Conservation (phyloP, 2,329 filamentous ascomycete genomes). For the Biscogniauxia sp. region DNA sequence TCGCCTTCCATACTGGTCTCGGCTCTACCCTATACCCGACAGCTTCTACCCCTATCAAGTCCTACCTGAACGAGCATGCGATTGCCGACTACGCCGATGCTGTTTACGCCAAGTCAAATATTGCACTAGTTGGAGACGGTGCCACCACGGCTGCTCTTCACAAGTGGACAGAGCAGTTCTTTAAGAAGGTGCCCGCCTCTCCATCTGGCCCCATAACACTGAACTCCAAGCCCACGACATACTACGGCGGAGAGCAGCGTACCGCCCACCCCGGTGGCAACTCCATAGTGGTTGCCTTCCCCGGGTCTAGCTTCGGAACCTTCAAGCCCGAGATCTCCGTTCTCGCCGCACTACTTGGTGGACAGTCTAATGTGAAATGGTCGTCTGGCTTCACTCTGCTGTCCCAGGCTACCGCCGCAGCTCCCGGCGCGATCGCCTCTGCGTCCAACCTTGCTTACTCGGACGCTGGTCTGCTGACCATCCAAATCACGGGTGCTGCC, state of each 20-base stretch:
- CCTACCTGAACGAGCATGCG: conserved; percentile 75
- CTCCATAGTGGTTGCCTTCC: conserved; percentile 87
- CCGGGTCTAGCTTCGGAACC: conserved; percentile 74
- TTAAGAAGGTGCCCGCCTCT: conserved; percentile 64
- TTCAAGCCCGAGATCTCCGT: conserved; percentile 91
- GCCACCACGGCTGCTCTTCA: conserved; percentile 71
- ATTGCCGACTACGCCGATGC: conserved; percentile 73
- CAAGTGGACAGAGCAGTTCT: conserved; percentile 94
- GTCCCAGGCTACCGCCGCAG: conserved; percentile 69
- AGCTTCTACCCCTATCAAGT: conserved; percentile 67
- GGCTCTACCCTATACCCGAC: conserved; percentile 75
- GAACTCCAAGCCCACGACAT: conserved; percentile 69
- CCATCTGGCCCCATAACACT: conserved; percentile 52
- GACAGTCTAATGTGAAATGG: conserved; percentile 93
- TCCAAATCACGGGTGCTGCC: conserved; percentile 76
- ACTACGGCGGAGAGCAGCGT: conserved; percentile 94
- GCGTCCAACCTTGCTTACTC: conserved; percentile 85
- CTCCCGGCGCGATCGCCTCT: conserved; percentile 64
- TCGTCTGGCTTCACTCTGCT: conserved; percentile 88
- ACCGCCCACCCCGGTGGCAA: conserved; percentile 75
- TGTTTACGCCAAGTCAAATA: conserved; percentile 85
- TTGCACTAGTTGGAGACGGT: conserved; percentile 88
- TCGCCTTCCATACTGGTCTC: conserved; percentile 68
- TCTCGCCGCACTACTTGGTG: conserved; percentile 84
- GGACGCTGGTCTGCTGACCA: conserved; percentile 84